These are phyloP conservation scores for Axilococcus clingmanii DNA, from an alignment of 139 green algal species.

Conservation along the genomic window DNA sequence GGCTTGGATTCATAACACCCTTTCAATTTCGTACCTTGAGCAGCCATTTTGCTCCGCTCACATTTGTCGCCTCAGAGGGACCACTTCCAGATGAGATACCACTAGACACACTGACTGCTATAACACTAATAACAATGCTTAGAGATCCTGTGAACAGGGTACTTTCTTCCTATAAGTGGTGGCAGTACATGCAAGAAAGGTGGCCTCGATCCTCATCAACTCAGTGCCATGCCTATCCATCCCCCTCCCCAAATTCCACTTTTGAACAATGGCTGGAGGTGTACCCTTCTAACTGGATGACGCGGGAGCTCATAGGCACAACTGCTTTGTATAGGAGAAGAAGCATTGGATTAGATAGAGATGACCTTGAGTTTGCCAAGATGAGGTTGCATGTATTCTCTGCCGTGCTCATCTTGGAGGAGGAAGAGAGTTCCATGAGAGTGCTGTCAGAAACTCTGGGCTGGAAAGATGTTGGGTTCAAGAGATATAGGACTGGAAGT, in stretches of 20 bases:
- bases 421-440: not conserved
- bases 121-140: slow-evolving; percentile 12
- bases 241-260: slow-evolving; percentile 12
- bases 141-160: slow-evolving; percentile 6
- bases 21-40: slow-evolving; percentile 6
- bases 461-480: slow-evolving; percentile 6
- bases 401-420: slow-evolving; percentile 10
- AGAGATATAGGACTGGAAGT: slow-evolving; percentile 5
- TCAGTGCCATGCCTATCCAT: slow-evolving; percentile 17
- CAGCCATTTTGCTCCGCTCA: slow-evolving; percentile 10
- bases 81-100: slow-evolving; percentile 6
- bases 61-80: slow-evolving; percentile 15
- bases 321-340: slow-evolving; percentile 6
- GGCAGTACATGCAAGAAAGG: slow-evolving; percentile 12
- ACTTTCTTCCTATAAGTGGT: slow-evolving; percentile 20
- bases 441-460: slow-evolving; percentile 11
- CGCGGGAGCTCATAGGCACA: slow-evolving; percentile 7
- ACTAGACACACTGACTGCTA: slow-evolving; percentile 1
- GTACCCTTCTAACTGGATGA: slow-evolving; percentile 19
- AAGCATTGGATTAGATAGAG: not conserved
- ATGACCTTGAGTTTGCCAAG: slow-evolving; percentile 5
- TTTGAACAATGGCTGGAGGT: slow-evolving; percentile 11
- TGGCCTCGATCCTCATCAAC: slow-evolving; percentile 2
- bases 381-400: slow-evolving; percentile 12
- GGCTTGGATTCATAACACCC: slow-evolving; percentile 12